Evolutionary conservation across 2,329 filamentous ascomycete species (phyloP).

Genomic region (Zymoseptoria passerinii): DNA sequence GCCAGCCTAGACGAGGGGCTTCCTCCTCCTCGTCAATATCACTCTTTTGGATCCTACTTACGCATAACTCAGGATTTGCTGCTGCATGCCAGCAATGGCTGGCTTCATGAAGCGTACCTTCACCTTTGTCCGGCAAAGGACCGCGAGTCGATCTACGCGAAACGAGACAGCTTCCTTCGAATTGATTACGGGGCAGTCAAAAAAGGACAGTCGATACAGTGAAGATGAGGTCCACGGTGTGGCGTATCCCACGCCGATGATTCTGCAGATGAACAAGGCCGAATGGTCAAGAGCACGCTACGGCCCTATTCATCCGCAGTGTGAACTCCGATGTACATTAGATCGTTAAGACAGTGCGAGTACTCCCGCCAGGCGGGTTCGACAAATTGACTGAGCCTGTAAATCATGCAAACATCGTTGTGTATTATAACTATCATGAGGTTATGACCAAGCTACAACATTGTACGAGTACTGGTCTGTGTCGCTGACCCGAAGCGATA

Average conservation of each 20-base stretch:
- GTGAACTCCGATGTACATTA: not conserved
- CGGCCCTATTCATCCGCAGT: not conserved
- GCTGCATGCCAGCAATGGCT: conserved; percentile 19
- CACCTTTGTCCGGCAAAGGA: not conserved
- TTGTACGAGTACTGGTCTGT: too few species aligned
- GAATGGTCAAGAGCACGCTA: not conserved
- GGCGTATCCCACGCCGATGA: not conserved
- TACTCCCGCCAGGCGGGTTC: not conserved
- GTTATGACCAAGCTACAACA: too few species aligned
- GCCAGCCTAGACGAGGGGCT: not conserved
- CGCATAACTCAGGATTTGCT: conserved; percentile 8
- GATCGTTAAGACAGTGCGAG: not conserved
- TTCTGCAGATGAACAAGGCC: not conserved
- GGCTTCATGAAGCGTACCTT: conserved; percentile 13
- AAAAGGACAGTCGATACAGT: not conserved
- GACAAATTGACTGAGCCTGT: not conserved
- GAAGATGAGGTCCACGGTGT: not conserved
- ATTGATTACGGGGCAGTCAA: not conserved
- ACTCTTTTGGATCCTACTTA: not conserved
- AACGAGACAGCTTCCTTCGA: not conserved
- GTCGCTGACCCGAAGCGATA: too few species aligned
- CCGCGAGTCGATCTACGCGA: not conserved
- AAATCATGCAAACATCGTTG: not conserved
- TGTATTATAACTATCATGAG: not conserved
- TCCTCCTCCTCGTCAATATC: not conserved